Percentiles rank a stretch among this genome's conserved stretches.
These are phyloP conservation scores for Penicillium odoratum DNA, from an alignment of 495 filamentous ascomycete species.

Conservation along the genomic window DNA sequence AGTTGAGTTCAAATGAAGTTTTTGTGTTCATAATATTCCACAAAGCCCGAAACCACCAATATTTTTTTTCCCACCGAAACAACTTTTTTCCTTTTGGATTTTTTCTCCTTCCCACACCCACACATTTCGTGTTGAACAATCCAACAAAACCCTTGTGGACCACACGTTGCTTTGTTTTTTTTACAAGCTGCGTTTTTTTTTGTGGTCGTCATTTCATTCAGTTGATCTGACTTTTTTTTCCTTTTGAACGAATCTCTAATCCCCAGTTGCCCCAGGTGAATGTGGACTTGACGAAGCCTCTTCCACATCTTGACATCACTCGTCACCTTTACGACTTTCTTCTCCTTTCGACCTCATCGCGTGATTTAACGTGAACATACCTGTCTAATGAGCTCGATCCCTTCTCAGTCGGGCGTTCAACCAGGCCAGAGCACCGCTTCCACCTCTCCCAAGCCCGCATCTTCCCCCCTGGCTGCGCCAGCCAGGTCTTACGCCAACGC, in stretches of 20 bases:
- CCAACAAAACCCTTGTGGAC: conserved; percentile 15
- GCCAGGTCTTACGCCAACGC: conserved; percentile 67
- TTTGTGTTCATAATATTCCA: neutral
- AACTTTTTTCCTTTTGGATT: conserved; percentile 26
- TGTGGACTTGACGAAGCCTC: conserved; percentile 33
- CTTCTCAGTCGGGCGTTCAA: conserved; percentile 52
- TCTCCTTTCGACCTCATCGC: conserved; percentile 21
- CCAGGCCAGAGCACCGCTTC: conserved; percentile 54
- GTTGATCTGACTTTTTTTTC: conserved; percentile 22
- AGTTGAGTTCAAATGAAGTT: neutral
- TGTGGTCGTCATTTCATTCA: conserved; percentile 24
- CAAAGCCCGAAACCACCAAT: neutral
- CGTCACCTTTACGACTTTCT: conserved; percentile 12
- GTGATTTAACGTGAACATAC: conserved; percentile 31
- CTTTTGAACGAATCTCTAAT: conserved; percentile 16
- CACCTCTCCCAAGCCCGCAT: conserved; percentile 42
- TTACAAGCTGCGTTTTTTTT: conserved; percentile 20
- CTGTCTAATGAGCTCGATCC: conserved; percentile 55
- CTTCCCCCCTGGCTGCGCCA: conserved; percentile 59
- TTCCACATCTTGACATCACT: conserved; percentile 36
- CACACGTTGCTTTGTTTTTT: conserved; percentile 29
- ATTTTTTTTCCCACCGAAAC: conserved; percentile 29
- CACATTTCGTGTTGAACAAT: conserved; percentile 10
- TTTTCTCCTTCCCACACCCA: conserved; percentile 21
- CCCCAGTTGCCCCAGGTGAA: conserved; percentile 28